Conservation (phyloP, 208 protist species). For the Leishmania arabica region DNA sequence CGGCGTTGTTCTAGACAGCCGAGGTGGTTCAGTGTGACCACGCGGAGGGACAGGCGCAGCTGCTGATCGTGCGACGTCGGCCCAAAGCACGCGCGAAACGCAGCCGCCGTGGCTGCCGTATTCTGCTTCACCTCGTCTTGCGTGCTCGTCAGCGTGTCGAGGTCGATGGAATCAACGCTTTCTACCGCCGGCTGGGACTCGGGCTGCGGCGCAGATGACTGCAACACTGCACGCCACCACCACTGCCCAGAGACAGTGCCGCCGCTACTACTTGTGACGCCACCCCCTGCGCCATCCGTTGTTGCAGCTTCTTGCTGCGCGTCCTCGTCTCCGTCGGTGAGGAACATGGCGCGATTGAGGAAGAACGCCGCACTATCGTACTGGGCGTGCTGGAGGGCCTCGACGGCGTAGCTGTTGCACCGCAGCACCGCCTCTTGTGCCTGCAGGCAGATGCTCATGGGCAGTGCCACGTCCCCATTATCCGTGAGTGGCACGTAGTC, state of each 20-base stretch:
- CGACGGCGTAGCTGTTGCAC: constrained; percentile 85
- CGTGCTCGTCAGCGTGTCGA: constrained; percentile 5
- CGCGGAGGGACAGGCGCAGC: constrained; percentile 63
- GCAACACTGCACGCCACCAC: constrained; percentile 29
- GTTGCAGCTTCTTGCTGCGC: background rate
- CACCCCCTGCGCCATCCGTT: background rate
- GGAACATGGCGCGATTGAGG: constrained; percentile 79
- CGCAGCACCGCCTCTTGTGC: constrained; percentile 65
- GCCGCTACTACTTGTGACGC: background rate
- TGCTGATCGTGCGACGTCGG: constrained; percentile 30
- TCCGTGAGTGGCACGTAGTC: constrained; percentile 23
- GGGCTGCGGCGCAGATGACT: background rate
- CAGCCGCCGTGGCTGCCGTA: constrained; percentile 16
- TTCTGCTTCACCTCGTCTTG: background rate
- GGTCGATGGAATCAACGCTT: background rate
- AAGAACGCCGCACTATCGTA: constrained; percentile 71
- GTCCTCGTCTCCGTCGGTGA: constrained; percentile 60
- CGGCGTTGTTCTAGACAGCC: constrained; percentile 89
- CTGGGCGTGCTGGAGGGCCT: constrained; percentile 53
- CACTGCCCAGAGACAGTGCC: constrained; percentile 8
- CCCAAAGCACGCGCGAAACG: constrained; percentile 20
- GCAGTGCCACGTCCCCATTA: constrained; percentile 32
- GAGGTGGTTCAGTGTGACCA: constrained; percentile 89
- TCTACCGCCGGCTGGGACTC: background rate
- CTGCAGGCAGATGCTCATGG: constrained; percentile 36